These are phyloP conservation scores for Amauroascus niger DNA, from an alignment of 2,329 filamentous ascomycete genomes.

Conservation along the genomic window DNA sequence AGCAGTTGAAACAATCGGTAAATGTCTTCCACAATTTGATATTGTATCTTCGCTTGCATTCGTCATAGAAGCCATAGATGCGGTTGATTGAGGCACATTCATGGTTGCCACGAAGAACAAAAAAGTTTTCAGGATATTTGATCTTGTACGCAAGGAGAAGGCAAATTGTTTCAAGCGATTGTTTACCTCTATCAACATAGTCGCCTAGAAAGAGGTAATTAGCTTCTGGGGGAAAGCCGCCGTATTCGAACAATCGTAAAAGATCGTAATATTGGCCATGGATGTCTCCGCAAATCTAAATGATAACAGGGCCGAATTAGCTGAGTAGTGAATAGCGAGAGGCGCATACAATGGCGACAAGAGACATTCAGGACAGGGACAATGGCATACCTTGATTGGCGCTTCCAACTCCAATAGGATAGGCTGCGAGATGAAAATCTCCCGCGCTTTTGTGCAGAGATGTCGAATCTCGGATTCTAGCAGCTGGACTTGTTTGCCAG, in stretches of 20 bases:
- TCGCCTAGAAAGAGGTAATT: slow-evolving; percentile 99
- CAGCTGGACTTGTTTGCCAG: slow-evolving; percentile 96
- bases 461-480: slow-evolving; percentile 92
- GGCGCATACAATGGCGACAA: slow-evolving; percentile 8
- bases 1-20: slow-evolving; percentile 98
- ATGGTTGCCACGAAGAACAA: slow-evolving; percentile 96
- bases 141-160: slow-evolving; percentile 97
- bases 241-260: slow-evolving; percentile 93
- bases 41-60: slow-evolving; percentile 98
- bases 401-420: slow-evolving; percentile 96
- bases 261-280: slow-evolving; percentile 99
- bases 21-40: slow-evolving; percentile 99
- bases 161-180: slow-evolving; percentile 97
- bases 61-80: slow-evolving; percentile 99
- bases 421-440: slow-evolving; percentile 99
- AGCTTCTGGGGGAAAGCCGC: slow-evolving; percentile 93
- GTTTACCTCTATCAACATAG: slow-evolving; percentile 98
- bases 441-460: slow-evolving; percentile 94
- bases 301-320: slow-evolving; percentile 5
- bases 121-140: slow-evolving; percentile 99
- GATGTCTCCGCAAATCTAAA: slow-evolving; percentile 95
- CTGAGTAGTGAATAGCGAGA: background rate
- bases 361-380: slow-evolving; percentile 3
- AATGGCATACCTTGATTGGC: slow-evolving; percentile 78
- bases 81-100: slow-evolving; percentile 98